phyloP scores from a whole-genome alignment of 257 asterid species.

The Solanum virginianum region DNA sequence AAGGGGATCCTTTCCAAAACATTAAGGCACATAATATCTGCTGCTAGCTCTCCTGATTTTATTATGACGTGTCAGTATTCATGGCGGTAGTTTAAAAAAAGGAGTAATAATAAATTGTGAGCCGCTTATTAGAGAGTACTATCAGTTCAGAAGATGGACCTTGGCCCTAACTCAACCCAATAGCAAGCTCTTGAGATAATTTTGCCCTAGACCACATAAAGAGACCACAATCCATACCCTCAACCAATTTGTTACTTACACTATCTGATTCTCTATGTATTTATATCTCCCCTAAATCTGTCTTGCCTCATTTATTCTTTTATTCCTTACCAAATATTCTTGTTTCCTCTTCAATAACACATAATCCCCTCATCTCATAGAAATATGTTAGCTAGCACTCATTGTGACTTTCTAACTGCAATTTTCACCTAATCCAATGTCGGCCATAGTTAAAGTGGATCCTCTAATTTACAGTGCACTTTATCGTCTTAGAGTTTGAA shows the following conservation, averaged over 20 bases:
- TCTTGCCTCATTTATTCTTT: background rate
- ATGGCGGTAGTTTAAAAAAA: background rate
- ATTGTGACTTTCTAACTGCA: background rate
- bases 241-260: background rate
- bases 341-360: background rate
- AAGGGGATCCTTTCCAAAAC: background rate
- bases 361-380: background rate
- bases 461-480: background rate
- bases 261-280: background rate
- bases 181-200: background rate
- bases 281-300: background rate
- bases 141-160: background rate
- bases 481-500: background rate
- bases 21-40: background rate
- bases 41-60: background rate
- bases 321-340: background rate
- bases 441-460: background rate
- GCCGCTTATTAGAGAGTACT: background rate
- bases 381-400: background rate
- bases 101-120: background rate
- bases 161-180: background rate
- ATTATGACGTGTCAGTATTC: background rate
- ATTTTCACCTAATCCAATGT: background rate
- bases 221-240: background rate
- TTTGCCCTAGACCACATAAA: background rate